phyloP scores from a whole-genome alignment of 371 early-diverging fungal genomes.

The Basidiobolus heterosporus region DNA sequence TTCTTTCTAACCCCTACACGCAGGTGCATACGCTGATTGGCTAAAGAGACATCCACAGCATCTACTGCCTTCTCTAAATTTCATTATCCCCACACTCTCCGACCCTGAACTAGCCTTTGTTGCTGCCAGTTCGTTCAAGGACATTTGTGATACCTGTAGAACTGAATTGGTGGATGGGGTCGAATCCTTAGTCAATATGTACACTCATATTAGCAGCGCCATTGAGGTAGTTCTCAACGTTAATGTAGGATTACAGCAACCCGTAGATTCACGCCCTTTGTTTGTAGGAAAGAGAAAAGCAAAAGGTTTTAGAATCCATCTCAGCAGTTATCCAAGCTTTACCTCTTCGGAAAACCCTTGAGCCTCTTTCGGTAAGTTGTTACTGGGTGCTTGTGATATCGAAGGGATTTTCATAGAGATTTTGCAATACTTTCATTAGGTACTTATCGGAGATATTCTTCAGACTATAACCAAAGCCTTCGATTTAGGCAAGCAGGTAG shows the following conservation, averaged over 20 bases:
- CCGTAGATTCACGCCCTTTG: too few species aligned
- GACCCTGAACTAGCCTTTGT: conserved; percentile 32
- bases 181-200: conserved; percentile 38
- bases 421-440: conserved; percentile 8
- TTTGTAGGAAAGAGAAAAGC: conserved; percentile 17
- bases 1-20: not conserved
- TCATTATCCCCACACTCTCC: conserved; percentile 42
- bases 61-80: conserved; percentile 36
- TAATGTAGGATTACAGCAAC: not conserved
- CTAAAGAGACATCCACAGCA: conserved; percentile 40
- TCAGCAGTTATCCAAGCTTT: conserved; percentile 48
- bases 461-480: conserved; percentile 17
- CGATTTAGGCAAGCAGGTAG: conserved; percentile 5
- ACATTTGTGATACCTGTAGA: conserved; percentile 59
- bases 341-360: conserved; percentile 29
- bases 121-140: conserved; percentile 49
- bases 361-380: conserved; percentile 31
- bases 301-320: conserved; percentile 52
- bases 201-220: conserved; percentile 21
- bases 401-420: not conserved
- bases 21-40: conserved; percentile 59
- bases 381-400: not conserved
- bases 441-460: conserved; percentile 21
- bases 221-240: conserved; percentile 17
- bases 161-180: conserved; percentile 39